These are phyloP conservation scores for Mycena epipterygia DNA, from an alignment of 768 basidiomycete species.

Conservation along the genomic window DNA sequence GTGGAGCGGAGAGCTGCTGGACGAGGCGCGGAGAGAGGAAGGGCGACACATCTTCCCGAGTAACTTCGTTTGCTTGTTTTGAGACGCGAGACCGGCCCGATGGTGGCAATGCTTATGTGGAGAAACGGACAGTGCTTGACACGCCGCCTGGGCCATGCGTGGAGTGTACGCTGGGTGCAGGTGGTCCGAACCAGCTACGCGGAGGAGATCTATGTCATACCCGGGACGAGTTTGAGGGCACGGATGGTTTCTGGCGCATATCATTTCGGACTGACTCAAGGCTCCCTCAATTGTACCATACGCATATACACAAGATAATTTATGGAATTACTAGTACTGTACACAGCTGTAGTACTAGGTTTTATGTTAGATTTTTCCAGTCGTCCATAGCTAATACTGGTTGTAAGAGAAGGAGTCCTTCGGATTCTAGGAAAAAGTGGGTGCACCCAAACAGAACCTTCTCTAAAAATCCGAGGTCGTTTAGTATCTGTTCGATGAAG, in stretches of 20 bases:
- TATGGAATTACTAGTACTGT: neutral
- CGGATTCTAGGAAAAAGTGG: neutral
- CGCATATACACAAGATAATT: neutral
- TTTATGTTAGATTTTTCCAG: slow-evolving; percentile 3
- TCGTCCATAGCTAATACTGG: neutral
- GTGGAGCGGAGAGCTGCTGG: slow-evolving; percentile 93
- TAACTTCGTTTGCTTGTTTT: slow-evolving; percentile 90
- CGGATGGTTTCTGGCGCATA: slow-evolving; percentile 1
- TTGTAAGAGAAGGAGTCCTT: no score
- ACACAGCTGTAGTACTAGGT: neutral
- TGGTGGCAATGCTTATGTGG: no score
- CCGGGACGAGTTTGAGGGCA: slow-evolving; percentile 9
- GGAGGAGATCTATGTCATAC: slow-evolving; percentile 9
- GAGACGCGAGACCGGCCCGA: slow-evolving; percentile 18
- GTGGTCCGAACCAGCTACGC: neutral
- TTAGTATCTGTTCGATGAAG: no score
- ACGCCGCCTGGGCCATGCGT: neutral
- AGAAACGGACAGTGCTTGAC: neutral
- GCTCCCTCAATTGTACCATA: slow-evolving; percentile 18
- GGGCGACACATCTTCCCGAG: slow-evolving; percentile 90
- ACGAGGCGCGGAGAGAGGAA: slow-evolving; percentile 79
- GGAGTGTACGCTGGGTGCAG: neutral
- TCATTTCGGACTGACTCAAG: neutral
- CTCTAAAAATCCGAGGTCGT: no score
- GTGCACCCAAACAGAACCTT: neutral